phyloP scores from a whole-genome alignment of 2,329 filamentous ascomycete genomes.

The Botrytis cinerea region DNA sequence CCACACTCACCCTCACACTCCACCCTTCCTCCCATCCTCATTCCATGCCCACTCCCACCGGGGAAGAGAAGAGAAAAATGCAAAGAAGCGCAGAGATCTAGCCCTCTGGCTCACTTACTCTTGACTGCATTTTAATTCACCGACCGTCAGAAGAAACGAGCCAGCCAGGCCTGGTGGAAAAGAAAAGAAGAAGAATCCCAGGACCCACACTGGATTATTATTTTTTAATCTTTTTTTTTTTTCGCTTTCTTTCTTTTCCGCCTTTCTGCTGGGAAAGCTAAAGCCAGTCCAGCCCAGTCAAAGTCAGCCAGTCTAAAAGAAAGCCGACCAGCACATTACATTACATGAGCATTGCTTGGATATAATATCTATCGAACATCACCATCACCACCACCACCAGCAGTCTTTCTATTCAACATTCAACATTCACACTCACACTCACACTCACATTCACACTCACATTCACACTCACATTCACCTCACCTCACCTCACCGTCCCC shows the following conservation, averaged over 20 bases:
- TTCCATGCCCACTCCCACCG: constrained; percentile 5
- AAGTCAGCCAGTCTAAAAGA: constrained; percentile 4
- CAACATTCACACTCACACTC: neutral
- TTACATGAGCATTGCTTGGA: neutral
- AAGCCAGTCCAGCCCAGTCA: neutral
- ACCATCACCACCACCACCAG: neutral
- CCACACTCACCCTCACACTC: neutral
- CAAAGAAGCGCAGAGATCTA: neutral
- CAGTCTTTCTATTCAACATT: neutral
- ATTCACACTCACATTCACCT: too few relatives aligned
- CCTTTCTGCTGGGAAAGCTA: constrained; percentile 10
- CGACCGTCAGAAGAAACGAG: too few relatives aligned
- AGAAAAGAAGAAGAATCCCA: too few relatives aligned
- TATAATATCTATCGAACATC: constrained; percentile 1
- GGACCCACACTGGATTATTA: neutral
- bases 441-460: too few relatives aligned
- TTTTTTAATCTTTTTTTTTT: neutral
- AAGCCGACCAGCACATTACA: constrained; percentile 9
- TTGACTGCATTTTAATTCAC: too few relatives aligned
- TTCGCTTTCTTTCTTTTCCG: neutral
- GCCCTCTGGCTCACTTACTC: neutral
- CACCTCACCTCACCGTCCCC: neutral
- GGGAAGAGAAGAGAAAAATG: constrained; percentile 11
- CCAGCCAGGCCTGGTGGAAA: too few relatives aligned
- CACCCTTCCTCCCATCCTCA: neutral